Evolutionary conservation across 129 eudicot species (phyloP), one percentile per base, ranked within the genome.

Genomic region (Flaveria ramosissima): DNA sequence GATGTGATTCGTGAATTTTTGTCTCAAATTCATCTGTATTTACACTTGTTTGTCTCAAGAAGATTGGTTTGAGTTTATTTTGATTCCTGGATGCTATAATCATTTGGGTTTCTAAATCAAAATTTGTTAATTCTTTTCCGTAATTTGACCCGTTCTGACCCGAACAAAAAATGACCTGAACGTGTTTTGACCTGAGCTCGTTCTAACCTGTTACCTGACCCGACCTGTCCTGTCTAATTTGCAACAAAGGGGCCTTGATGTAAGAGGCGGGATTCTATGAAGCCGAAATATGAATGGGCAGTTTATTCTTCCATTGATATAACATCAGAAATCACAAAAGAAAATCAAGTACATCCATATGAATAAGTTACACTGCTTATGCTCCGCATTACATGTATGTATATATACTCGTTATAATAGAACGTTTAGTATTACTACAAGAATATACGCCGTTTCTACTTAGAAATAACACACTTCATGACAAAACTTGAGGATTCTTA

Each of bases 1-100:
- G 48, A 46, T 63, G 75, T 67, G 50, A 73, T 65, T 59, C 67
- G 75, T 67, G 74, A 73, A 67, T 67, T 73, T 80, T 73, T 75
- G 71, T 36, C 43, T 56, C 45, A 41, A 43, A 42, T 43, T 65
- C 55, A 65, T 50, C 9, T 27, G 19, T 24, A 42, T 20, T 26
- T 26, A 46, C 45, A 39, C 32, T 46, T 77, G 68, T 6, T 51
- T 53, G 73, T 76, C 64, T 52, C 48, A 42, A 36, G 71, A 71
- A 52, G 60, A 23, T 15, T 68, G 76, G 45, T 78, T 78, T 46
- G 63, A 6, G 7, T 59, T 70, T 59, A 4, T 57, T 70, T 70
- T 43, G 36, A 4, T 14, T 13, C 7, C 19, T 30, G 4, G 36
- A 20, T 66, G 42, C n/a, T 63, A 20, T 76, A 17, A 30, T 30